phyloP scores from a whole-genome alignment of 345 rosid species.

The Euclidium syriacum region DNA sequence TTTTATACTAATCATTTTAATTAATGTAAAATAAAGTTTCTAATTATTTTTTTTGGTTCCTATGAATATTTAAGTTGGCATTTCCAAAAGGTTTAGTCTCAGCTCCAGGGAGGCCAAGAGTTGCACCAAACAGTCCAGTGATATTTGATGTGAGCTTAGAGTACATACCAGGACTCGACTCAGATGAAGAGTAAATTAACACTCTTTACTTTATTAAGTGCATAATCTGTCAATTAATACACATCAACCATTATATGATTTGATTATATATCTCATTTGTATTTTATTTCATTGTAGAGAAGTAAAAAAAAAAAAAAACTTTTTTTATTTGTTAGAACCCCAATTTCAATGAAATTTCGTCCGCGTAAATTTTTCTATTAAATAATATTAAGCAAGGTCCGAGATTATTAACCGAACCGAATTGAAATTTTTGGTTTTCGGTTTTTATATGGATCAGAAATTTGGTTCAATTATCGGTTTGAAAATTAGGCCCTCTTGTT shows the following conservation, averaged over 20 bases:
- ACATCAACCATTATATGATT: not conserved
- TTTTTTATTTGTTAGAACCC: not conserved
- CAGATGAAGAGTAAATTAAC: constrained; percentile 50
- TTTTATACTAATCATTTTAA: not conserved
- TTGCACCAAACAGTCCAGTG: constrained; percentile 82
- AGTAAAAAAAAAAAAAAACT: not conserved
- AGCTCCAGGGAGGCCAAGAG: constrained; percentile 98
- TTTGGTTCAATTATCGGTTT: too few relatives aligned
- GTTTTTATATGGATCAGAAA: too few relatives aligned
- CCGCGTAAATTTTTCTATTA: too few relatives aligned
- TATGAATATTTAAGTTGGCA: constrained; percentile 53
- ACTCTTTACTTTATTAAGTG: not conserved
- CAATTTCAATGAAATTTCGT: too few relatives aligned
- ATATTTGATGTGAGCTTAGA: constrained; percentile 90
- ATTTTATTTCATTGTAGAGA: not conserved
- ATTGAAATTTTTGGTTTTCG: too few relatives aligned
- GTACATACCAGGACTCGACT: constrained; percentile 86
- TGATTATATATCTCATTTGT: not conserved
- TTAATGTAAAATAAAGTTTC: not conserved
- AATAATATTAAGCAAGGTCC: too few relatives aligned
- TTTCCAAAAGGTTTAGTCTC: constrained; percentile 85
- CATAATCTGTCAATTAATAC: not conserved
- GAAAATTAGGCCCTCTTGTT: too few relatives aligned
- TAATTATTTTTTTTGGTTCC: not conserved
- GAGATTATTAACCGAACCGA: too few relatives aligned